Evolutionary conservation across 768 basidiomycete genomes (phyloP).

Genomic region (Baorangia bicolor): DNA sequence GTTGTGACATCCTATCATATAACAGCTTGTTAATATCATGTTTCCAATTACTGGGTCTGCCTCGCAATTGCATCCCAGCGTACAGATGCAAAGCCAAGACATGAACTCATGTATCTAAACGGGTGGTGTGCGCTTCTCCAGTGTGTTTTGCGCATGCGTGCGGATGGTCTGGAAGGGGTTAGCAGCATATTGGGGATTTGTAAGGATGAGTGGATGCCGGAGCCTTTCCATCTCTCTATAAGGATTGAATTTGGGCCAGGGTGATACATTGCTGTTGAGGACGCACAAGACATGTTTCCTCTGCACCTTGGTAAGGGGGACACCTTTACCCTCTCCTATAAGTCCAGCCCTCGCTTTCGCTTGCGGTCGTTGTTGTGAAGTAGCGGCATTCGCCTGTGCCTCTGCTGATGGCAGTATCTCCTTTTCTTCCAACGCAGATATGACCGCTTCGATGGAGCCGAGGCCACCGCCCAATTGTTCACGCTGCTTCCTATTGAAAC

Average conservation of each 20-base stretch:
- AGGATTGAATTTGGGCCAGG: background rate
- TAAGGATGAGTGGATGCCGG: conserved; percentile 67
- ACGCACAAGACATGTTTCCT: conserved; percentile 69
- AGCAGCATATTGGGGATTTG: conserved; percentile 59
- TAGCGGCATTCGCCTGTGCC: conserved; percentile 14
- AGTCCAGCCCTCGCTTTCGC: conserved; percentile 41
- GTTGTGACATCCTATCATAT: conserved; percentile 22
- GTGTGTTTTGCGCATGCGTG: conserved; percentile 75
- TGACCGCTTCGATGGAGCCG: conserved; percentile 50
- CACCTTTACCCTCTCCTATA: conserved; percentile 66
- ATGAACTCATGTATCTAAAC: background rate
- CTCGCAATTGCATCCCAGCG: background rate
- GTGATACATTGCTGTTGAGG: background rate
- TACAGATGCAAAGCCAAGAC: background rate
- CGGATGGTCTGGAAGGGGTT: conserved; percentile 81
- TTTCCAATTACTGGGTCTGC: background rate
- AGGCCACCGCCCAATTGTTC: conserved; percentile 56
- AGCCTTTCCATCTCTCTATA: conserved; percentile 63
- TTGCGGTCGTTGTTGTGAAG: conserved; percentile 16
- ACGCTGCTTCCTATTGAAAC: conserved; percentile 67
- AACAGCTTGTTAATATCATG: conserved; percentile 24
- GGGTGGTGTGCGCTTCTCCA: conserved; percentile 48
- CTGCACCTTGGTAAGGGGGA: conserved; percentile 59
- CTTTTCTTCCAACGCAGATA: conserved; percentile 50
- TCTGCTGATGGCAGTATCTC: conserved; percentile 16